These are phyloP conservation scores for Leersia perrieri DNA, from an alignment of 176 grass and related monocot species.

Conservation along the genomic window DNA sequence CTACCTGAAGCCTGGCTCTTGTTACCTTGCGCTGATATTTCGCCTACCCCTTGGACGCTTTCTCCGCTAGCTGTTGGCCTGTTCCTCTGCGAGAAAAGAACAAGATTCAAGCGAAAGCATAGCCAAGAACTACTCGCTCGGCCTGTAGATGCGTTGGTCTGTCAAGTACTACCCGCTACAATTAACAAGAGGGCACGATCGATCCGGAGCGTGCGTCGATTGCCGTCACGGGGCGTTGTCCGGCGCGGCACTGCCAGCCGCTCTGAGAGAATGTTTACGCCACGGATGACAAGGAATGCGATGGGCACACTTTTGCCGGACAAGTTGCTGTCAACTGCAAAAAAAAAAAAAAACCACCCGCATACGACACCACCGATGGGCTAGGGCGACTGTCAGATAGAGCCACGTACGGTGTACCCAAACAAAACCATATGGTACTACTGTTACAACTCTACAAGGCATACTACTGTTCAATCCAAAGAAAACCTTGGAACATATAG, in stretches of 20 bases:
- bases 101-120: not conserved
- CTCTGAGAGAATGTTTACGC: slow-evolving; percentile 36
- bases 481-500: too few species aligned
- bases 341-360: too few species aligned
- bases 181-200: not conserved
- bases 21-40: slow-evolving; percentile 30
- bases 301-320: not conserved
- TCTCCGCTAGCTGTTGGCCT: not conserved
- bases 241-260: not conserved
- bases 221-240: slow-evolving; percentile 25
- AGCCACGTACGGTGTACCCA: not conserved
- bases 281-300: not conserved
- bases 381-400: not conserved
- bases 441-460: too few species aligned
- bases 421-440: not conserved
- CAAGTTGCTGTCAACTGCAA: not conserved
- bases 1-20: not conserved
- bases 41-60: slow-evolving; percentile 2
- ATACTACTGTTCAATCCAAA: too few species aligned
- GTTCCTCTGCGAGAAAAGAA: not conserved
- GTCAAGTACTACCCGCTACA: not conserved
- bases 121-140: not conserved
- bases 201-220: not conserved
- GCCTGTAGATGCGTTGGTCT: not conserved
- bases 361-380: not conserved